Percentiles rank a stretch among this genome's conserved stretches.
Conservation (phyloP, 176 grass and related monocot species). For the Calamus simplicifolius region DNA sequence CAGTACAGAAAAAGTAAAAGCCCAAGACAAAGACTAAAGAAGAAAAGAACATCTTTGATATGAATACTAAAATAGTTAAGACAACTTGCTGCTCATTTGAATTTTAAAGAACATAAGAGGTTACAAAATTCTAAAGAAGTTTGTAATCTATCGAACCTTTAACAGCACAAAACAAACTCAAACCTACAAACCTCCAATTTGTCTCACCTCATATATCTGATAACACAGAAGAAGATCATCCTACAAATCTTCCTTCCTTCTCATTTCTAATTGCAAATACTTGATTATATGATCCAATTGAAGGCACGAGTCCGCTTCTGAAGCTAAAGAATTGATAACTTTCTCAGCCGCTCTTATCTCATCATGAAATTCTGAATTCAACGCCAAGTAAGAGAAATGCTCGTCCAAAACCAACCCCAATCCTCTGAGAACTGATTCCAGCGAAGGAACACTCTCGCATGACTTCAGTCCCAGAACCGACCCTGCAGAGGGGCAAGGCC, state of each 20-base stretch:
- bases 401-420: constrained; percentile 60
- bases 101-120: too few species aligned
- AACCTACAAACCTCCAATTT: too few species aligned
- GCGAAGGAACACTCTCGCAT: constrained; percentile 44
- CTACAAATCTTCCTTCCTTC: constrained; percentile 26
- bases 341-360: constrained; percentile 30
- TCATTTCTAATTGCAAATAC: constrained; percentile 27
- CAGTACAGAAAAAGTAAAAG: too few species aligned
- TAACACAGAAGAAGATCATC: background rate
- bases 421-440: constrained; percentile 30
- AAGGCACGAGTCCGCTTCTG: constrained; percentile 35
- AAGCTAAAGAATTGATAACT: constrained; percentile 31
- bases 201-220: too few species aligned
- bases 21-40: too few species aligned
- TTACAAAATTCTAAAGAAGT: too few species aligned
- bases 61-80: too few species aligned
- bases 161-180: too few species aligned
- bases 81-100: too few species aligned
- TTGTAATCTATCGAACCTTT: too few species aligned
- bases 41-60: too few species aligned
- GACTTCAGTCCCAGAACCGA: constrained; percentile 28
- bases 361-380: constrained; percentile 49
- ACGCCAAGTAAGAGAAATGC: constrained; percentile 69
- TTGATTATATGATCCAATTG: constrained; percentile 37
- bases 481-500: background rate